Conservation (phyloP, 352 stramenopile genomes). For the Halophytophthora batemanensis region DNA sequence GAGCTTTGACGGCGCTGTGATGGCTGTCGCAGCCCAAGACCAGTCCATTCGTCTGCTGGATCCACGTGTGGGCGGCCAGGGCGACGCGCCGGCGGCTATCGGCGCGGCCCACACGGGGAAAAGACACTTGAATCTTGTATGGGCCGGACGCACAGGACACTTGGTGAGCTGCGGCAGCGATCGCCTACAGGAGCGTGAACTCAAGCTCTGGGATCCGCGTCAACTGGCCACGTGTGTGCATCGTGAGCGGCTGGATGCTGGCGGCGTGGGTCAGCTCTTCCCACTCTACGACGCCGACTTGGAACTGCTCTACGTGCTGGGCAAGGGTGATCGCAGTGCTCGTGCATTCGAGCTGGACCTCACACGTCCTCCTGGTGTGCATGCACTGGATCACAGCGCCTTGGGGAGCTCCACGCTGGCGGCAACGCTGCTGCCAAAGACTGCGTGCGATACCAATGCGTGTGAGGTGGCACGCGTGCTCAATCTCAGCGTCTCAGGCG, state of each 20-base stretch:
- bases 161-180: slow-evolving; percentile 65
- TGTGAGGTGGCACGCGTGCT: slow-evolving; percentile 72
- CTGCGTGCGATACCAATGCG: slow-evolving; percentile 35
- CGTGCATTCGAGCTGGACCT: slow-evolving; percentile 63
- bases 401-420: slow-evolving; percentile 60
- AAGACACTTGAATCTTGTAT: slow-evolving; percentile 46
- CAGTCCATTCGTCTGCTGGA: slow-evolving; percentile 55
- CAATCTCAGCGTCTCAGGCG: slow-evolving; percentile 35
- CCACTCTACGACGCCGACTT: slow-evolving; percentile 71
- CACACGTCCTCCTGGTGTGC: slow-evolving; percentile 27
- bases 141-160: slow-evolving; percentile 48
- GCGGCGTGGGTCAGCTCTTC: slow-evolving; percentile 59
- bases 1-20: slow-evolving; percentile 68
- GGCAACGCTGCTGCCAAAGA: slow-evolving; percentile 50
- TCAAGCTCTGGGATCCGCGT: slow-evolving; percentile 79
- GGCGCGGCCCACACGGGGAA: slow-evolving; percentile 47
- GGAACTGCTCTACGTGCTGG: slow-evolving; percentile 65
- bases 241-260: slow-evolving; percentile 59
- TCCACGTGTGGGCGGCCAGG: slow-evolving; percentile 30
- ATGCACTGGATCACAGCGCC: slow-evolving; percentile 50
- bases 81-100: slow-evolving; percentile 1
- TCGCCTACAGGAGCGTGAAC: slow-evolving; percentile 62
- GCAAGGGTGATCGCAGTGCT: slow-evolving; percentile 63
- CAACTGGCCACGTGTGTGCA: slow-evolving; percentile 44
- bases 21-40: slow-evolving; percentile 40